phyloP scores from a whole-genome alignment of 495 filamentous ascomycete genomes.

The Tuber brumale region DNA sequence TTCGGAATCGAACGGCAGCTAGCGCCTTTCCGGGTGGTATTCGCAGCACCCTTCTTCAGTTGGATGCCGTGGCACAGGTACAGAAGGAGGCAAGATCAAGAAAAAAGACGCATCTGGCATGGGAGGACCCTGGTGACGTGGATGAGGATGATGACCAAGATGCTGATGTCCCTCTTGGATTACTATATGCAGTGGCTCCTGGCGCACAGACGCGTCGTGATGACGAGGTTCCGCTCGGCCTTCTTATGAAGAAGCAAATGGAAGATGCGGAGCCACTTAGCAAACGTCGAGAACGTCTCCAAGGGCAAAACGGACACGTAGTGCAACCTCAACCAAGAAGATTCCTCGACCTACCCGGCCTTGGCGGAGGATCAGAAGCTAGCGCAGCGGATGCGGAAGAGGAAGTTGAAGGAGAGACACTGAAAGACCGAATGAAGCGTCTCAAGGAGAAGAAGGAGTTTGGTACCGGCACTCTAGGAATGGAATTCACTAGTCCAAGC shows the following conservation, averaged over 20 bases:
- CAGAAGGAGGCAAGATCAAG: slow-evolving; percentile 66
- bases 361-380: slow-evolving; percentile 28
- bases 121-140: slow-evolving; percentile 67
- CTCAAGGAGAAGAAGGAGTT: slow-evolving; percentile 55
- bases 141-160: slow-evolving; percentile 52
- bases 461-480: slow-evolving; percentile 69
- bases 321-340: slow-evolving; percentile 31
- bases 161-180: slow-evolving; percentile 77
- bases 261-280: slow-evolving; percentile 91
- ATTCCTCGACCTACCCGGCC: slow-evolving; percentile 47
- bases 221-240: slow-evolving; percentile 65
- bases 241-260: slow-evolving; percentile 75
- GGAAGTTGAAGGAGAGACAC: slow-evolving; percentile 68
- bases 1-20: slow-evolving; percentile 62
- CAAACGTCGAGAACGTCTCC: slow-evolving; percentile 66
- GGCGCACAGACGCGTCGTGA: slow-evolving; percentile 50
- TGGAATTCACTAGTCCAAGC: slow-evolving; percentile 68
- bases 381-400: slow-evolving; percentile 44
- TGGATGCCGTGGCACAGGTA: slow-evolving; percentile 85
- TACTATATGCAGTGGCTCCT: slow-evolving; percentile 52
- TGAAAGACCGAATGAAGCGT: slow-evolving; percentile 66
- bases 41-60: slow-evolving; percentile 79
- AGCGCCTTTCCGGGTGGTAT: slow-evolving; percentile 66
- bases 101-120: slow-evolving; percentile 75
- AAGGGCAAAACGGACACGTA: slow-evolving; percentile 46